Conservation (phyloP, 768 basidiomycete species). For the Mycena sanguinolenta region DNA sequence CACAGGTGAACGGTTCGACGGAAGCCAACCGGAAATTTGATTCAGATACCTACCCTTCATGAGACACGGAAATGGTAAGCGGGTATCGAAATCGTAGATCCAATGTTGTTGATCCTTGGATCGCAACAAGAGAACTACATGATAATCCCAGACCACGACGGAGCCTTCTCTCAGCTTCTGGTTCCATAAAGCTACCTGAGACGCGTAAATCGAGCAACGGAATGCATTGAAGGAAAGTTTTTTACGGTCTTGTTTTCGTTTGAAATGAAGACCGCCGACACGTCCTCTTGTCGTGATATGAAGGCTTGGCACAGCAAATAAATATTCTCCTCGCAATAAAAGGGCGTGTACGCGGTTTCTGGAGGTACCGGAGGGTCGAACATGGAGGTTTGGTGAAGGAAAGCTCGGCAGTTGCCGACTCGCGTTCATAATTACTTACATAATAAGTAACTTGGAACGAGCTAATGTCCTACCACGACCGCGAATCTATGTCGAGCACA, state of each 20-base stretch:
- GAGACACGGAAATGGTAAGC: conserved; percentile 63
- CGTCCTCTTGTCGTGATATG: conserved; percentile 48
- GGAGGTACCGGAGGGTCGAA: conserved; percentile 49
- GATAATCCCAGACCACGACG: conserved; percentile 81
- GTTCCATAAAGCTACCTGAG: conserved; percentile 74
- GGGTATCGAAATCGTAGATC: conserved; percentile 81
- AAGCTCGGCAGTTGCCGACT: too few relatives aligned
- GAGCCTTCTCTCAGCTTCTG: conserved; percentile 63
- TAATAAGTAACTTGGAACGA: too few relatives aligned
- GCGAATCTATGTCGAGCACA: conserved; percentile 51
- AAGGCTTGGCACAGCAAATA: conserved; percentile 69
- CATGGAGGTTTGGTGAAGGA: neutral
- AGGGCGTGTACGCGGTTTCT: conserved; percentile 64
- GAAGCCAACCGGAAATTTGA: neutral
- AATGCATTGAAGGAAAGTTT: neutral
- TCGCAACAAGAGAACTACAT: conserved; percentile 72
- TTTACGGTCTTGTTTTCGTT: conserved; percentile 70
- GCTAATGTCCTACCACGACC: neutral
- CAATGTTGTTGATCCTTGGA: conserved; percentile 53
- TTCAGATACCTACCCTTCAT: conserved; percentile 62
- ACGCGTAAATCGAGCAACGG: neutral
- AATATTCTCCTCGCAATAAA: conserved; percentile 83
- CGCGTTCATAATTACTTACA: too few relatives aligned
- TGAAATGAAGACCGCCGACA: conserved; percentile 74
- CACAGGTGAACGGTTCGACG: conserved; percentile 25